These are phyloP conservation scores for Dinochytrium kinnereticum DNA, from an alignment of 371 early-diverging fungal species.

Conservation along the genomic window DNA sequence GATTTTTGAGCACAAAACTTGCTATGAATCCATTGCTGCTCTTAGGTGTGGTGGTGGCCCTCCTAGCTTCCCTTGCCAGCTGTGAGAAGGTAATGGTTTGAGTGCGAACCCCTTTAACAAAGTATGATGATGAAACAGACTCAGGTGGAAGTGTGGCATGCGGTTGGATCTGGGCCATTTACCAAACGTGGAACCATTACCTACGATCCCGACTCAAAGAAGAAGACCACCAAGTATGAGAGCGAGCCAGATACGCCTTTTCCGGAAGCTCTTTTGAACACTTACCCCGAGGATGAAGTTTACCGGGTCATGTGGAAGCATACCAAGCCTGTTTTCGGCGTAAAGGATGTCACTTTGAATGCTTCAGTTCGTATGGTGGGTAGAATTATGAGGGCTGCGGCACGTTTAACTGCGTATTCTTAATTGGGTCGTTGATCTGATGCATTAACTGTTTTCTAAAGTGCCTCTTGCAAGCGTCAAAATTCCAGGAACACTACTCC, in stretches of 20 bases:
- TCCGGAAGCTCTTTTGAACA: not conserved
- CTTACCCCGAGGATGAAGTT: not conserved
- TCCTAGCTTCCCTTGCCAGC: not conserved
- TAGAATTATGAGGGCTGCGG: not conserved
- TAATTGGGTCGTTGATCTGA: not conserved
- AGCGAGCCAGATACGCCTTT: not conserved
- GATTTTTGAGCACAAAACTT: too few relatives aligned
- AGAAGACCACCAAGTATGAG: conserved; percentile 19
- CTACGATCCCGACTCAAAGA: conserved; percentile 15
- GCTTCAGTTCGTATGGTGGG: conserved; percentile 10
- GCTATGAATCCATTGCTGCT: too few relatives aligned
- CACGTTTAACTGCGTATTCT: not conserved
- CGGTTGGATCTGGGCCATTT: not conserved
- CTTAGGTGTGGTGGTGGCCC: not conserved
- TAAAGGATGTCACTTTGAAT: conserved; percentile 6
- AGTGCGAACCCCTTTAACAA: not conserved
- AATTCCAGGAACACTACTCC: not conserved
- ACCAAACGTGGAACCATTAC: not conserved
- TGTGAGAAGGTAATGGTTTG: not conserved
- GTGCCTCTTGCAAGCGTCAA: conserved; percentile 18
- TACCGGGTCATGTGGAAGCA: conserved; percentile 9
- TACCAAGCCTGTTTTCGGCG: conserved; percentile 11
- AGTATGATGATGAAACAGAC: not conserved
- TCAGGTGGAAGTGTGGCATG: conserved; percentile 17
- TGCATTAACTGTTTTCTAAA: not conserved